Percentiles rank a stretch among this genome's conserved stretches.
phyloP scores from a whole-genome alignment of 352 stramenopile genomes.

The Phytopythium cucurbitacearum region DNA sequence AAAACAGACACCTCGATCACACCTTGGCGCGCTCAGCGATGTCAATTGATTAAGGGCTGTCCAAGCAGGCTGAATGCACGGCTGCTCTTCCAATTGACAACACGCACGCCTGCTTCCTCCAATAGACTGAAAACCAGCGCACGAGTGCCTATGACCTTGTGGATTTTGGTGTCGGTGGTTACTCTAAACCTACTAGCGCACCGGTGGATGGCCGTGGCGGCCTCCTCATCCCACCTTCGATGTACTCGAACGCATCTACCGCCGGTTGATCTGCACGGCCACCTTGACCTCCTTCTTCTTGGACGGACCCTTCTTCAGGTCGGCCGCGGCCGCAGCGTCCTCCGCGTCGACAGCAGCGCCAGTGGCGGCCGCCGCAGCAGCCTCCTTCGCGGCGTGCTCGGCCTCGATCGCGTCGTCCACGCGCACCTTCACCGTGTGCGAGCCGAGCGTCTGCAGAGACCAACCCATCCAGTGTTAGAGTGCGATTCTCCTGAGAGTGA shows the following conservation, averaged over 20 bases:
- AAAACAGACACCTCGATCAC: not conserved
- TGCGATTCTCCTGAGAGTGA: not conserved
- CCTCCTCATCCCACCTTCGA: too few species aligned
- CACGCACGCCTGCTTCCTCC: too few species aligned
- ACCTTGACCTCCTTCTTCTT: constrained; percentile 80
- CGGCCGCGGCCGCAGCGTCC: constrained; percentile 14
- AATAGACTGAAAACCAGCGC: too few species aligned
- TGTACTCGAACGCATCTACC: constrained; percentile 23
- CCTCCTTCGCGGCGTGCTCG: constrained; percentile 45
- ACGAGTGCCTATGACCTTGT: too few species aligned
- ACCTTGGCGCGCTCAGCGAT: too few species aligned
- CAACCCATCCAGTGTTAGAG: not conserved
- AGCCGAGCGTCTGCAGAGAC: constrained; percentile 47
- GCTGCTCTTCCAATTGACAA: too few species aligned
- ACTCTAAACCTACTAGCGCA: too few species aligned
- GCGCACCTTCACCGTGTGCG: constrained; percentile 78
- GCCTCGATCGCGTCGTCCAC: constrained; percentile 76
- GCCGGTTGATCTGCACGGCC: constrained; percentile 54
- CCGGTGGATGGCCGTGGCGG: too few species aligned
- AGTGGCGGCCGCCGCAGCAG: constrained; percentile 9
- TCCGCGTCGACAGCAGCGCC: constrained; percentile 16
- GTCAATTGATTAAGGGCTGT: too few species aligned
- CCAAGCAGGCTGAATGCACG: too few species aligned
- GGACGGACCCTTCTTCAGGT: constrained; percentile 38
- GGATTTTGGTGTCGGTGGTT: too few species aligned